phyloP scores from a whole-genome alignment of 2,329 filamentous ascomycete species.

The Orbilia quercus region DNA sequence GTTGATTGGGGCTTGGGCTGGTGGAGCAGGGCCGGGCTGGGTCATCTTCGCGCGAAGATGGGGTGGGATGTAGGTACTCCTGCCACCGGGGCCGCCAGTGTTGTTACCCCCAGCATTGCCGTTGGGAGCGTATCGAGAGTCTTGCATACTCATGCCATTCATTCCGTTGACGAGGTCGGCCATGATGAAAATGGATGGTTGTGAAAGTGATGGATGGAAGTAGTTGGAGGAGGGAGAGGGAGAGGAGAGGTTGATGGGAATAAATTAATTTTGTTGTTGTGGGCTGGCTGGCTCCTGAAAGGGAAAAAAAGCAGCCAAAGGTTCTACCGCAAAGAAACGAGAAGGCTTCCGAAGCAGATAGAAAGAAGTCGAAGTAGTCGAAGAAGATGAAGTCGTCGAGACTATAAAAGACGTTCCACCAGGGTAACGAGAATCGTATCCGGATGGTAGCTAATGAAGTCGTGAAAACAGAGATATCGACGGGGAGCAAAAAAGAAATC shows the following conservation, averaged over 20 bases:
- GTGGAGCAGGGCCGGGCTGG: slow-evolving; percentile 50
- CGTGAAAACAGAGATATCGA: not conserved
- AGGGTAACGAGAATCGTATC: slow-evolving; percentile 29
- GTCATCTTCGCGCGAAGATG: slow-evolving; percentile 76
- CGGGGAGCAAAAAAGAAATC: slow-evolving; percentile 6
- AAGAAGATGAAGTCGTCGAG: slow-evolving; percentile 30
- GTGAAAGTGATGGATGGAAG: not conserved
- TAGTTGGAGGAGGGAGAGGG: not conserved
- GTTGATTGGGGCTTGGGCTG: slow-evolving; percentile 46
- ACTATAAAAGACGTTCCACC: slow-evolving; percentile 30
- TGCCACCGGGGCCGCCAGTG: slow-evolving; percentile 63
- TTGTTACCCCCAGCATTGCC: slow-evolving; percentile 57
- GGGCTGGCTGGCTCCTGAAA: slow-evolving; percentile 15
- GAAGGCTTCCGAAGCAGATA: slow-evolving; percentile 33
- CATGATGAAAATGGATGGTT: slow-evolving; percentile 66
- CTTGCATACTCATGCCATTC: slow-evolving; percentile 72
- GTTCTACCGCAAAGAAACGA: slow-evolving; percentile 13
- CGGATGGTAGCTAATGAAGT: not conserved
- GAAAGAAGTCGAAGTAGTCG: slow-evolving; percentile 15
- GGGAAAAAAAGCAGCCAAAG: not conserved
- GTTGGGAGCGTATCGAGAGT: slow-evolving; percentile 62
- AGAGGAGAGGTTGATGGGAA: not conserved
- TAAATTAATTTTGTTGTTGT: slow-evolving; percentile 9
- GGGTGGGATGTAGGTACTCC: slow-evolving; percentile 79
- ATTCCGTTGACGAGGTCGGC: slow-evolving; percentile 85